These are phyloP conservation scores for Amanita brunnescens DNA, from an alignment of 768 basidiomycete species.

Conservation along the genomic window DNA sequence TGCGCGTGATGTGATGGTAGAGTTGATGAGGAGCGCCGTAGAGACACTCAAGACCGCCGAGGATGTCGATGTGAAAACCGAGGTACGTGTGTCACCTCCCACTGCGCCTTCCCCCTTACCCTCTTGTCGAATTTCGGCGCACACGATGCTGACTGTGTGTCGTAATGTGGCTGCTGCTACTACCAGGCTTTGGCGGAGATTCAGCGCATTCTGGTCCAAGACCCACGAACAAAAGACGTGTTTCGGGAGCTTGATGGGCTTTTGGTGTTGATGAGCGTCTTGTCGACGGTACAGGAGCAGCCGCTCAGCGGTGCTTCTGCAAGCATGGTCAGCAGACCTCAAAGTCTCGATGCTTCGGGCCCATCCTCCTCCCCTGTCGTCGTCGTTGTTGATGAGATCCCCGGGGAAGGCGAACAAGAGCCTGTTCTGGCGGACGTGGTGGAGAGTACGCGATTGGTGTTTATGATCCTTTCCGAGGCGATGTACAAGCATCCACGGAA, in stretches of 20 bases:
- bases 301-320: constrained; percentile 12
- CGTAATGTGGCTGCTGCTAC: too few relatives aligned
- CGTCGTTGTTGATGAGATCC: constrained; percentile 19
- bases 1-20: too few relatives aligned
- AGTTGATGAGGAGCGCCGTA: constrained; percentile 59
- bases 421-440: constrained; percentile 29
- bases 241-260: constrained; percentile 83
- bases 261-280: constrained; percentile 60
- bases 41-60: constrained; percentile 53
- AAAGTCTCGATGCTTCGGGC: too few relatives aligned
- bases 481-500: constrained; percentile 50
- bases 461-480: constrained; percentile 57
- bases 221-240: constrained; percentile 56
- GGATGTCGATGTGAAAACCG: constrained; percentile 23
- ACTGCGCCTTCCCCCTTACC: too few relatives aligned
- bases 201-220: constrained; percentile 57
- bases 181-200: constrained; percentile 57
- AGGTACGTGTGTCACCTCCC: constrained; percentile 30
- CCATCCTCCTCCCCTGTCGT: not conserved
- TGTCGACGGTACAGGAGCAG: constrained; percentile 46
- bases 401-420: constrained; percentile 21
- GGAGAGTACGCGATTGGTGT: constrained; percentile 51
- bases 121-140: too few relatives aligned
- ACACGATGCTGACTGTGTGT: too few relatives aligned
- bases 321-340: not conserved